Percentiles rank a stretch among this genome's conserved stretches.
These are phyloP conservation scores for Anthracocystis setariae DNA, from an alignment of 1,284 basidiomycete genomes.

Conservation along the genomic window DNA sequence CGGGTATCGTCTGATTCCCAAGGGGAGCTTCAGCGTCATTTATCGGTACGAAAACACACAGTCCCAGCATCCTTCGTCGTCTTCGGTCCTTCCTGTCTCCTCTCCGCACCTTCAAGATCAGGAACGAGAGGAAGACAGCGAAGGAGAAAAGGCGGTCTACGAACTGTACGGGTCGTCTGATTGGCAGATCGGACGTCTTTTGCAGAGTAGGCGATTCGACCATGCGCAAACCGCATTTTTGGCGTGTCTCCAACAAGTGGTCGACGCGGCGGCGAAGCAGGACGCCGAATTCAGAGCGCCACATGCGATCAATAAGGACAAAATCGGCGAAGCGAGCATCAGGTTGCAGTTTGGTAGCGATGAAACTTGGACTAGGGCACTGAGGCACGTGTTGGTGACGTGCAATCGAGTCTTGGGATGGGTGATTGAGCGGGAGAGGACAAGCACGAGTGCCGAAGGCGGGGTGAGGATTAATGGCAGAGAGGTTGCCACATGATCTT, in stretches of 20 bases:
- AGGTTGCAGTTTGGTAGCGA: slow-evolving; percentile 89
- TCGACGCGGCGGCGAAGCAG: slow-evolving; percentile 78
- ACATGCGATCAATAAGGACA: slow-evolving; percentile 90
- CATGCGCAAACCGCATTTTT: slow-evolving; percentile 94
- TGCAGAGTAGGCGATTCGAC: slow-evolving; percentile 95
- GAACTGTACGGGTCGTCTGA: slow-evolving; percentile 69
- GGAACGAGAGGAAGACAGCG: slow-evolving; percentile 3
- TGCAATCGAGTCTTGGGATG: slow-evolving; percentile 46
- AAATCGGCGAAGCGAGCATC: slow-evolving; percentile 93
- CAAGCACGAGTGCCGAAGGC: not conserved
- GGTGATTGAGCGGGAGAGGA: slow-evolving; percentile 29
- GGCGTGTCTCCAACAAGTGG: slow-evolving; percentile 89
- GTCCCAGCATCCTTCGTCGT: slow-evolving; percentile 13
- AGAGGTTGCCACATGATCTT: slow-evolving; percentile 2
- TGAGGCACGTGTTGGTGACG: slow-evolving; percentile 87
- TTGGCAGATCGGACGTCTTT: slow-evolving; percentile 81
- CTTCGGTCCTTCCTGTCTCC: slow-evolving; percentile 2
- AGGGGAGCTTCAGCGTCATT: slow-evolving; percentile 55
- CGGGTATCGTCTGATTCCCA: slow-evolving; percentile 52
- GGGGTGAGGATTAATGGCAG: slow-evolving; percentile 18
- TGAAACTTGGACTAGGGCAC: slow-evolving; percentile 92
- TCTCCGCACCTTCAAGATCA: not conserved
- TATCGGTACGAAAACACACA: slow-evolving; percentile 33
- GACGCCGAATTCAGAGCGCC: slow-evolving; percentile 82
- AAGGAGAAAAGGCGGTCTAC: slow-evolving; percentile 45